Conservation (phyloP, 2,329 filamentous ascomycete genomes). For the Aspergillus sojae region DNA sequence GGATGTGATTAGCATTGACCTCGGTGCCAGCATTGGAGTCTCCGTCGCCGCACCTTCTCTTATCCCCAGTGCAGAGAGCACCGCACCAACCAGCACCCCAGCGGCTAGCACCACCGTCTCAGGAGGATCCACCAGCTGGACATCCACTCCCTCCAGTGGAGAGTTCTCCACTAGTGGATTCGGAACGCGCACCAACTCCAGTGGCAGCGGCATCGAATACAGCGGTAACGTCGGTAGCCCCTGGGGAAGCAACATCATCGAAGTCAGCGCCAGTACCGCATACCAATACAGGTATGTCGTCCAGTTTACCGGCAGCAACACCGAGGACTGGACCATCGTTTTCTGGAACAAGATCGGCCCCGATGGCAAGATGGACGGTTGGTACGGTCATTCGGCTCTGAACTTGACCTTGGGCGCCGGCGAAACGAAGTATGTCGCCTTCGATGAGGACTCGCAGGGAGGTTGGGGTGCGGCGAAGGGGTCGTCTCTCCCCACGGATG, state of each 20-base stretch:
- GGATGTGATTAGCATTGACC: background rate
- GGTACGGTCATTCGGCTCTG: conserved; percentile 39
- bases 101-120: conserved; percentile 5
- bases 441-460: conserved; percentile 43
- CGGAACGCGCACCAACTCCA: conserved; percentile 31
- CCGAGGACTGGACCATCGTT: conserved; percentile 35
- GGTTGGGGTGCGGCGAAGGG: conserved; percentile 38
- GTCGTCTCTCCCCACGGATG: conserved; percentile 28
- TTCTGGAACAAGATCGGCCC: conserved; percentile 47
- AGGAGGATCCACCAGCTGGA: conserved; percentile 24
- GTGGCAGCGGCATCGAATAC: conserved; percentile 29
- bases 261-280: conserved; percentile 33
- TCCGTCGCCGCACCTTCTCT: background rate
- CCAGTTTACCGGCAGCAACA: conserved; percentile 34
- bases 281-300: conserved; percentile 42
- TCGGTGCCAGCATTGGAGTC: background rate
- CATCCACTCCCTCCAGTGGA: conserved; percentile 21
- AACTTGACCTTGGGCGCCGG: conserved; percentile 34
- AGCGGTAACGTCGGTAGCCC: conserved; percentile 41
- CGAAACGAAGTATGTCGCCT: conserved; percentile 39
- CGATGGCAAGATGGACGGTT: conserved; percentile 37
- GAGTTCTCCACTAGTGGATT: conserved; percentile 32
- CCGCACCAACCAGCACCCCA: conserved; percentile 10
- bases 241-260: conserved; percentile 45
- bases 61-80: background rate